A percentile compares a stretch with the other conserved stretches of the same genome.
phyloP scores from a whole-genome alignment of 2,329 filamentous ascomycete genomes.

The Stromatinia cepivora region DNA sequence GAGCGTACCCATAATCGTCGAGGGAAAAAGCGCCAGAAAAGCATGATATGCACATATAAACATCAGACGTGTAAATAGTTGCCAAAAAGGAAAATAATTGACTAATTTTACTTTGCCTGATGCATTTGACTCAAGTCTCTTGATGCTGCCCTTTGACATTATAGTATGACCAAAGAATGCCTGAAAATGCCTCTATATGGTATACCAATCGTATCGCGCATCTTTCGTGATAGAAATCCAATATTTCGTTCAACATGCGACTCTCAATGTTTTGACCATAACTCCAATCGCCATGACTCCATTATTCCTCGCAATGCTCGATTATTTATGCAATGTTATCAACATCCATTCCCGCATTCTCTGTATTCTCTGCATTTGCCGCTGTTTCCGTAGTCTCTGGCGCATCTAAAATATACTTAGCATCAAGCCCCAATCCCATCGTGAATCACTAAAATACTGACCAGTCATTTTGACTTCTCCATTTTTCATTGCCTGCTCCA shows the following conservation, averaged over 20 bases:
- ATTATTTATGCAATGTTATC: conserved; percentile 17
- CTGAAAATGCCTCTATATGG: too few species aligned
- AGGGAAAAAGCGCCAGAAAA: neutral
- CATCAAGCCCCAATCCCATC: neutral
- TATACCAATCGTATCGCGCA: neutral
- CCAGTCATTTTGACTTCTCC: conserved; percentile 42
- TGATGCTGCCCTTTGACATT: neutral
- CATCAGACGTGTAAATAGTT: neutral
- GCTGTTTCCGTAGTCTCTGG: conserved; percentile 16
- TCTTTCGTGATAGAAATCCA: neutral
- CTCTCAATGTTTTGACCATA: conserved; percentile 2
- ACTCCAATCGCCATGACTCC: conserved; percentile 22
- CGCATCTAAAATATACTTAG: conserved; percentile 17
- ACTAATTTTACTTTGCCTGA: neutral
- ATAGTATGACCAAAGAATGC: neutral
- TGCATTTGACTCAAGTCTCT: neutral
- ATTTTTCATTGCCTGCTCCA: conserved; percentile 40
- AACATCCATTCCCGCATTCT: conserved; percentile 25
- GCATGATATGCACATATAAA: neutral
- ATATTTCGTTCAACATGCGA: neutral
- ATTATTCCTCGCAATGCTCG: neutral
- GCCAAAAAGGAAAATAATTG: neutral
- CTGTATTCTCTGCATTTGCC: neutral
- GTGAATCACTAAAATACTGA: conserved; percentile 21
- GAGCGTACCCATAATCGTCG: conserved; percentile 15